phyloP scores from a whole-genome alignment of 2,329 filamentous ascomycete genomes.

The Dactylellina haptotyla region DNA sequence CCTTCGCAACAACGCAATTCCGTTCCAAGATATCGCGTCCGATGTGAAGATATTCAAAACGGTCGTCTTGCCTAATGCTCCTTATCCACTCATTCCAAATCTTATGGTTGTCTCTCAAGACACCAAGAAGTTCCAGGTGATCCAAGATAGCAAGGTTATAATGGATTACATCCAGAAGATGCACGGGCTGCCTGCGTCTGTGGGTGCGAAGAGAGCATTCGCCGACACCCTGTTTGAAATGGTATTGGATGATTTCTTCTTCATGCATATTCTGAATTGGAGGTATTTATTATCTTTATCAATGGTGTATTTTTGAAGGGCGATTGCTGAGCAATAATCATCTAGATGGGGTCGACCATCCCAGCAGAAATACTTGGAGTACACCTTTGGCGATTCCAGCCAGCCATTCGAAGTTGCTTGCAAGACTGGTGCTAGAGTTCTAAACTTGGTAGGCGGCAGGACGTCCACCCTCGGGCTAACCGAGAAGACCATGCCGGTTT shows the following conservation, averaged over 20 bases:
- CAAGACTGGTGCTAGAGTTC: conserved; percentile 12
- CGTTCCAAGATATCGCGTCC: conserved; percentile 44
- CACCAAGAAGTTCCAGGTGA: conserved; percentile 27
- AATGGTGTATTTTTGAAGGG: not conserved
- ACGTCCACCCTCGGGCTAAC: conserved; percentile 23
- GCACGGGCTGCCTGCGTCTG: conserved; percentile 13
- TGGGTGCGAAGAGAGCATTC: conserved; percentile 29
- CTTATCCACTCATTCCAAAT: conserved; percentile 38
- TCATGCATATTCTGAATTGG: conserved; percentile 38
- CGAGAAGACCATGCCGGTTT: conserved; percentile 10
- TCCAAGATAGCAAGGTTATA: conserved; percentile 41
- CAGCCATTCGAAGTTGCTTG: conserved; percentile 8
- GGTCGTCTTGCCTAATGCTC: conserved; percentile 38
- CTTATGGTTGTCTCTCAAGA: conserved; percentile 37
- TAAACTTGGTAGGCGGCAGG: conserved; percentile 13
- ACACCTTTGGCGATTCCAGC: conserved; percentile 43
- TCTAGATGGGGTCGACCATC: conserved; percentile 20
- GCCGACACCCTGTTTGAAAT: conserved; percentile 45
- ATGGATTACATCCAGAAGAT: conserved; percentile 33
- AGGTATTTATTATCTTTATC: conserved; percentile 6
- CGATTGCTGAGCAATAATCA: not conserved
- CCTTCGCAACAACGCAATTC: conserved; percentile 40
- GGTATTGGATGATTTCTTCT: conserved; percentile 43
- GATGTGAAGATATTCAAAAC: conserved; percentile 33
- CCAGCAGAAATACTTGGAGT: conserved; percentile 42